A percentile compares a stretch with the other conserved stretches of the same genome.
Evolutionary conservation across 768 basidiomycete species (phyloP).

Genomic region (Naematelia aurantialba): DNA sequence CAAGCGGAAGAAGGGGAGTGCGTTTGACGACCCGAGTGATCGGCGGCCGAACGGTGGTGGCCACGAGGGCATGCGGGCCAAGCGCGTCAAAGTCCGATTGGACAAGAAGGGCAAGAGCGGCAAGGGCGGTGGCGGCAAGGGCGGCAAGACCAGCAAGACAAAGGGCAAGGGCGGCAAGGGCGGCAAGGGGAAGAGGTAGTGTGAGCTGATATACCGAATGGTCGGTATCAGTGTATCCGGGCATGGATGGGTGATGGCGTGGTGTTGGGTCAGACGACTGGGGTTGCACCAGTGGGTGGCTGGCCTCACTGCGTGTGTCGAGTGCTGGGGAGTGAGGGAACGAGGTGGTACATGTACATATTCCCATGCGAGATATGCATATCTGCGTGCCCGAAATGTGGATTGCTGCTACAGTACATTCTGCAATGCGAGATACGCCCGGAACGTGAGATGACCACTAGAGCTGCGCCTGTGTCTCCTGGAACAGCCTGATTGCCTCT

Average conservation of each 20-base stretch:
- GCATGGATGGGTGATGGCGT: too few species aligned
- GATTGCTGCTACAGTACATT: too few species aligned
- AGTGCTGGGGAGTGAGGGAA: too few species aligned
- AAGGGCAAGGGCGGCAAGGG: conserved; percentile 19
- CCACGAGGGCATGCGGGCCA: conserved; percentile 43
- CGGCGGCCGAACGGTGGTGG: conserved; percentile 5
- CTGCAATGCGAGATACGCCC: too few species aligned
- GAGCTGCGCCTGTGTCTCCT: conserved; percentile 2
- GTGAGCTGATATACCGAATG: not conserved
- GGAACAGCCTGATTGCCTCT: not conserved
- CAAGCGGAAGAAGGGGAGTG: conserved; percentile 26
- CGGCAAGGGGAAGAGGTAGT: not conserved
- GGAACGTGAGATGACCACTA: not conserved
- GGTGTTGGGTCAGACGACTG: too few species aligned
- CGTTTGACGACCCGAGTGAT: conserved; percentile 36
- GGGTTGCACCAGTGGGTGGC: too few species aligned
- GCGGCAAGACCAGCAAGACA: too few species aligned
- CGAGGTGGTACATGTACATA: too few species aligned
- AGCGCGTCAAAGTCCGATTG: conserved; percentile 28
- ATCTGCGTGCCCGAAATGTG: too few species aligned
- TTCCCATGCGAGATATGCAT: too few species aligned
- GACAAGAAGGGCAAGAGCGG: conserved; percentile 30
- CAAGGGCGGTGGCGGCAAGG: conserved; percentile 21
- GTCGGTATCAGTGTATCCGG: not conserved
- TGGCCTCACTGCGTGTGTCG: too few species aligned